Percentiles rank a stretch among this genome's conserved stretches.
Evolutionary conservation across 179 eudicot species (phyloP).

Genomic region (Silene vulgaris): DNA sequence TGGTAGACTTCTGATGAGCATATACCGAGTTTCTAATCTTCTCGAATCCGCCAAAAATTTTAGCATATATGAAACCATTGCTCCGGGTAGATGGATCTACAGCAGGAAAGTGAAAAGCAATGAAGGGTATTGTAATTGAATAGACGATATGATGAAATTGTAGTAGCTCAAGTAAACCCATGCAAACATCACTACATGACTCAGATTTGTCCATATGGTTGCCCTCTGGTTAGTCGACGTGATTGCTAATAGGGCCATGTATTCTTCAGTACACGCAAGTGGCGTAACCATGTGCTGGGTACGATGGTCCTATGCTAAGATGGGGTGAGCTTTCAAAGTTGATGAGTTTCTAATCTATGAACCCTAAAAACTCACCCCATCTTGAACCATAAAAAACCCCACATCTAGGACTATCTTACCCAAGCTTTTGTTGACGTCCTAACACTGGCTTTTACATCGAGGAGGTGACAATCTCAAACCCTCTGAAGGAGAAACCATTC

Average conservation of each 20-base stretch:
- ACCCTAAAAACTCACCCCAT: not conserved
- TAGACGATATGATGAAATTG: not conserved
- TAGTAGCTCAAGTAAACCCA: not conserved
- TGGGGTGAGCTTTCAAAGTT: not conserved
- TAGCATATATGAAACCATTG: constrained; percentile 86
- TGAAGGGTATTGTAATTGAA: not conserved
- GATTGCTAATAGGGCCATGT: not conserved
- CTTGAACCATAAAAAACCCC: not conserved
- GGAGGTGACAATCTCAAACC: not conserved
- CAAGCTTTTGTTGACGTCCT: not conserved
- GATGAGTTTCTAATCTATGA: not conserved
- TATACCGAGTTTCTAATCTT: constrained; percentile 75
- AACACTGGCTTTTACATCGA: not conserved
- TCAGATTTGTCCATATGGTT: not conserved
- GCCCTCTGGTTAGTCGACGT: not conserved
- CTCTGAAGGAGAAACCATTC: not conserved
- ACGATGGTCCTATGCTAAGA: not conserved
- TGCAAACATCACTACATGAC: constrained; percentile 2
- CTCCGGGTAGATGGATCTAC: constrained; percentile 61
- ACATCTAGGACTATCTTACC: not conserved
- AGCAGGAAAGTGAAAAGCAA: not conserved
- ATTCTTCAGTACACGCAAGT: not conserved
- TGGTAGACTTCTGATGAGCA: constrained; percentile 10
- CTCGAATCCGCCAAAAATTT: constrained; percentile 87
- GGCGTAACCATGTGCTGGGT: not conserved